Evolutionary conservation across 2,329 filamentous ascomycete genomes (phyloP).

Genomic region (Trichoderma pleuroti): DNA sequence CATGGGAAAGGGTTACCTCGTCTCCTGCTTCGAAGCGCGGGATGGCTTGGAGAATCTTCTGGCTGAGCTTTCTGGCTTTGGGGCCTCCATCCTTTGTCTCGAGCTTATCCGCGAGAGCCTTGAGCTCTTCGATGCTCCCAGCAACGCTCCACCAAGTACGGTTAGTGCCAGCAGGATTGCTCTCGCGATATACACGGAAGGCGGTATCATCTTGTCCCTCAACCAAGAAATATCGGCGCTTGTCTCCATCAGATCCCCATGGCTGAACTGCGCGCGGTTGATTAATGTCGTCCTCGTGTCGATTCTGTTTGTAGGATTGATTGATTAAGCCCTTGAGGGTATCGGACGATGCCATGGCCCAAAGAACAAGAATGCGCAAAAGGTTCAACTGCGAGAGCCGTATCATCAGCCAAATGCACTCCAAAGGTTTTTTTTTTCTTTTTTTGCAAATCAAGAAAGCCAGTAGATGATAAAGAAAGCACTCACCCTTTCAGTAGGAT

Average conservation of each 20-base stretch:
- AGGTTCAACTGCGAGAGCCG: constrained; percentile 63
- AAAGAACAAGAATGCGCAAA: constrained; percentile 77
- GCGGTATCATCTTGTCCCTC: constrained; percentile 92
- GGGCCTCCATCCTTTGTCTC: constrained; percentile 73
- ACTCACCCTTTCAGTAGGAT: constrained; percentile 73
- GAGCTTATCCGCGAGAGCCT: constrained; percentile 70
- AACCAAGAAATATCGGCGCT: constrained; percentile 87
- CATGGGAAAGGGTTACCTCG: constrained; percentile 56
- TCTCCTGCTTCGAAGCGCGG: constrained; percentile 91
- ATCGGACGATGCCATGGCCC: constrained; percentile 87
- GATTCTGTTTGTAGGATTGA: constrained; percentile 81
- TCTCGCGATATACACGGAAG: constrained; percentile 92
- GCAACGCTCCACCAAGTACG: constrained; percentile 91
- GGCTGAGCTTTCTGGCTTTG: constrained; percentile 72
- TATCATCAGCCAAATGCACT: constrained; percentile 16
- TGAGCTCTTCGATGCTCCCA: constrained; percentile 83
- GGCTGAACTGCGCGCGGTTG: constrained; percentile 85
- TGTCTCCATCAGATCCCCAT: constrained; percentile 86
- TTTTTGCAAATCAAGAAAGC: not conserved
- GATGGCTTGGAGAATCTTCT: constrained; percentile 74
- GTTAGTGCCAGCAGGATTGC: constrained; percentile 72
- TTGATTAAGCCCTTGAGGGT: constrained; percentile 76
- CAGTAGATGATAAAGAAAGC: not conserved
- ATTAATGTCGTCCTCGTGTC: constrained; percentile 75
- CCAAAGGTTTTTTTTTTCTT: not conserved